Evolutionary conservation across 306 rosid species (phyloP).

Genomic region (Cicer chorassanicum): DNA sequence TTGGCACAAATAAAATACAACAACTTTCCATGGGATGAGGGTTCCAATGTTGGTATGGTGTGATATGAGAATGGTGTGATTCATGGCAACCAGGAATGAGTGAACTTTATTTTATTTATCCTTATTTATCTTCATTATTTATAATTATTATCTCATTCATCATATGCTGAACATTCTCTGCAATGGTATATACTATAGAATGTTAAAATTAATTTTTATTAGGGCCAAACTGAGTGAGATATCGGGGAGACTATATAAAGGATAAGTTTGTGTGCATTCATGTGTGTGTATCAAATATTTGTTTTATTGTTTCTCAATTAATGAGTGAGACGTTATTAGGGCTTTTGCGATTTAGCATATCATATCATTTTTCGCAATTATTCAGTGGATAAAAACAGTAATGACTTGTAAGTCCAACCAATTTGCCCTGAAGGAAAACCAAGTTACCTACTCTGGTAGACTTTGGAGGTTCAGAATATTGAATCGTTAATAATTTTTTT

Average conservation of each 20-base stretch:
- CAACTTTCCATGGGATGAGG: background rate
- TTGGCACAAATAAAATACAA: constrained; percentile 15
- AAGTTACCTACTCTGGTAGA: background rate
- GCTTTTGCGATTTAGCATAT: constrained; percentile 7
- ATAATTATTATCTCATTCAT: constrained; percentile 5
- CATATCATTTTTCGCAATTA: background rate
- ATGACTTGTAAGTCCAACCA: background rate
- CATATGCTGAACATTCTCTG: background rate
- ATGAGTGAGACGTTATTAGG: background rate
- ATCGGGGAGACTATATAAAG: background rate
- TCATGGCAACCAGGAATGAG: constrained; percentile 10
- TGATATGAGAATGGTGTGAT: constrained; percentile 27
- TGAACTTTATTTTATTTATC: background rate
- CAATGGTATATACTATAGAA: background rate
- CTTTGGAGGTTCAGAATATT: constrained; percentile 14
- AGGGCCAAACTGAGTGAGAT: background rate
- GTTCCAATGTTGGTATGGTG: constrained; percentile 12
- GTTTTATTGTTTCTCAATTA: constrained; percentile 17
- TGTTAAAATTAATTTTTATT: background rate
- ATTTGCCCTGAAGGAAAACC: no score
- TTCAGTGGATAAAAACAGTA: background rate
- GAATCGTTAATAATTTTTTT: background rate
- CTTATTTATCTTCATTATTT: background rate
- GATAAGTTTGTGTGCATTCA: background rate
- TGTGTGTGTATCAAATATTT: background rate